Evolutionary conservation across 2,329 filamentous ascomycete species (phyloP), one percentile per base, ranked within the genome.

Genomic region (Ophiostoma quercus): DNA sequence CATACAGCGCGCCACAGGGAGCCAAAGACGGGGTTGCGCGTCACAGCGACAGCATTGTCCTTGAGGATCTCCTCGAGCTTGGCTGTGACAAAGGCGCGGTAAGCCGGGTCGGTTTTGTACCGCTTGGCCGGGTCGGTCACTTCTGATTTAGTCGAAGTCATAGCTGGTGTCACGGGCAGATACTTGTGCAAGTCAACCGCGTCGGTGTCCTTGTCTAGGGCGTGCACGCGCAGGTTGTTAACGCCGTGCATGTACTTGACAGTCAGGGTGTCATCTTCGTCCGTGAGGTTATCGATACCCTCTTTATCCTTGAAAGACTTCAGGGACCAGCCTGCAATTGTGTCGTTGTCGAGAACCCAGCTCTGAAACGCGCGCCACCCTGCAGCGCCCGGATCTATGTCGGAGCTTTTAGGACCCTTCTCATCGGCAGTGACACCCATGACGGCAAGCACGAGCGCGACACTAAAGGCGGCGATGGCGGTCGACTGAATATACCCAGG

Each of bases 21-120:
- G 4, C 83, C 83, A 67, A 85, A 85, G 0, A 85, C 78, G 0
- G 83, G 82, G 69, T 85, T 85, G 9, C 84, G 74, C 0, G 83
- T 76, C 37, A 85, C 79, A 1, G 79, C 77, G 0, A 77, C 73
- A 1, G 84, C 79, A 68, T 84, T 80, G 7, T 77, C 74, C 5
- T 78, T 73, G 37, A 85, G 83, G 51, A 85, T 82, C 5, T 77
- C 77, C 16, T 73, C 73, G 5, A 85, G 75, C 69, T 83, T 79
- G 9, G 77, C 71, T 0, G 79, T 74, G 0, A 80, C 83, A 0
- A 82, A 71, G 2, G 69, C 67, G 37, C 78, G 79, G 75, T 84
- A 84, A 0, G 67, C 68, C 0, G 73, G 67, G 67, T 84, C 80
- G 3, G 72, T 72, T 1, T 71, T 67, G 73, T 84, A 85, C 5